Percentiles rank a stretch among this genome's conserved stretches.
Conservation (phyloP, 2,329 filamentous ascomycete species). For the Fusarium zealandicum region DNA sequence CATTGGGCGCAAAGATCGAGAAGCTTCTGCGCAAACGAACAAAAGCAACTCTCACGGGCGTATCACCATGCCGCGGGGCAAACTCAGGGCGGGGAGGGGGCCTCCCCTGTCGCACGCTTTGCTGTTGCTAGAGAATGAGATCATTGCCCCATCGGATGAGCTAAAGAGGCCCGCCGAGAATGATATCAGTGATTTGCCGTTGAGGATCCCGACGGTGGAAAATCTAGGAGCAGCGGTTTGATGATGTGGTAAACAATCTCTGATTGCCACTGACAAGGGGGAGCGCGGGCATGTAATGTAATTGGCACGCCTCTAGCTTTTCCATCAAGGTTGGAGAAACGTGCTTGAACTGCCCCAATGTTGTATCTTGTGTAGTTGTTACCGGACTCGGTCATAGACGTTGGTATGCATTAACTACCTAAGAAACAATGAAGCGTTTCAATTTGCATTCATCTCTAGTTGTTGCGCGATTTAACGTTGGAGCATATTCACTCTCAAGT, state of each 20-base stretch:
- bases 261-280: neutral
- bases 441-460: neutral
- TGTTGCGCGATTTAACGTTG: neutral
- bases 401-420: too few relatives aligned
- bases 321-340: neutral
- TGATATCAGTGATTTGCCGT: constrained; percentile 27
- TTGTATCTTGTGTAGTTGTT: neutral
- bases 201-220: neutral
- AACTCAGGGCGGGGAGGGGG: neutral
- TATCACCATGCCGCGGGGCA: constrained; percentile 13
- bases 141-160: constrained; percentile 33
- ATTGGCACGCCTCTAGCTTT: constrained; percentile 24
- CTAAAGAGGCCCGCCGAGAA: constrained; percentile 27
- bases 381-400: neutral
- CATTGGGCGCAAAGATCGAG: constrained; percentile 9
- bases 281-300: neutral
- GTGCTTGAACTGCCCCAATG: constrained; percentile 1
- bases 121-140: constrained; percentile 22
- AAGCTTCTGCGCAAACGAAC: constrained; percentile 24
- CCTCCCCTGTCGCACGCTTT: constrained; percentile 4
- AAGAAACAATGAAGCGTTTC: neutral
- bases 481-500: too few relatives aligned
- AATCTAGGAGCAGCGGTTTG: neutral
- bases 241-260: neutral
- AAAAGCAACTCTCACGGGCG: constrained; percentile 5